phyloP scores from a whole-genome alignment of 768 basidiomycete species.

The Boletus eberwhitei region DNA sequence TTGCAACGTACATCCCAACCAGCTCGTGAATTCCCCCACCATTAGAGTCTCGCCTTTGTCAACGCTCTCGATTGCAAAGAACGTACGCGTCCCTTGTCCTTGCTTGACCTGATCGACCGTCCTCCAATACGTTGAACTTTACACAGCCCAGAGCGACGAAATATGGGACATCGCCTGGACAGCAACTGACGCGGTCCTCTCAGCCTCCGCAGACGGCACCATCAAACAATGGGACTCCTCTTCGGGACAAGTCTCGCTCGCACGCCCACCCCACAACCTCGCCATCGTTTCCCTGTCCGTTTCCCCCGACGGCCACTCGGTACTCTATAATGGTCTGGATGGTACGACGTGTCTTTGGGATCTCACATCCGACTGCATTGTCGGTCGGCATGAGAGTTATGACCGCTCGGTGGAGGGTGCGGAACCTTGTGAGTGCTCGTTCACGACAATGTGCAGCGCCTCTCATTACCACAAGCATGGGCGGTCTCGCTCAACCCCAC shows the following conservation, averaged over 20 bases:
- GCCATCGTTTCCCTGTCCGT: constrained; percentile 81
- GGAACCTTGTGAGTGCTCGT: constrained; percentile 61
- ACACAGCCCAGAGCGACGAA: constrained; percentile 71
- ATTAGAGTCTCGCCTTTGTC: constrained; percentile 68
- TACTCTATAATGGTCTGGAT: constrained; percentile 79
- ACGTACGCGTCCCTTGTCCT: constrained; percentile 45
- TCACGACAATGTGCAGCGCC: background rate
- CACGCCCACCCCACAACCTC: constrained; percentile 74
- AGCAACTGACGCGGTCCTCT: constrained; percentile 56
- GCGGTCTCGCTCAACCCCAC: constrained; percentile 78
- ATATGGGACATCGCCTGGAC: constrained; percentile 81
- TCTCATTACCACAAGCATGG: constrained; percentile 55
- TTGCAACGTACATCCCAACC: background rate
- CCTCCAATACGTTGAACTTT: constrained; percentile 1
- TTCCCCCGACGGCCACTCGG: constrained; percentile 59
- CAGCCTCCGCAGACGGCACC: constrained; percentile 75
- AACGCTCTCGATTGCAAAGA: constrained; percentile 73
- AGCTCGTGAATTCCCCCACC: constrained; percentile 20
- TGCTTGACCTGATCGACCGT: constrained; percentile 3
- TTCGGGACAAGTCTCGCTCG: constrained; percentile 57
- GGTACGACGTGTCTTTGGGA: constrained; percentile 80
- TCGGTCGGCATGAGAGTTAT: constrained; percentile 74
- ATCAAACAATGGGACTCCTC: constrained; percentile 70
- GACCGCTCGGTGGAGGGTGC: constrained; percentile 50
- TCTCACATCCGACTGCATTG: constrained; percentile 54